These are phyloP conservation scores for Fraxinus floribunda DNA, from an alignment of 305 asterid species.

Conservation along the genomic window DNA sequence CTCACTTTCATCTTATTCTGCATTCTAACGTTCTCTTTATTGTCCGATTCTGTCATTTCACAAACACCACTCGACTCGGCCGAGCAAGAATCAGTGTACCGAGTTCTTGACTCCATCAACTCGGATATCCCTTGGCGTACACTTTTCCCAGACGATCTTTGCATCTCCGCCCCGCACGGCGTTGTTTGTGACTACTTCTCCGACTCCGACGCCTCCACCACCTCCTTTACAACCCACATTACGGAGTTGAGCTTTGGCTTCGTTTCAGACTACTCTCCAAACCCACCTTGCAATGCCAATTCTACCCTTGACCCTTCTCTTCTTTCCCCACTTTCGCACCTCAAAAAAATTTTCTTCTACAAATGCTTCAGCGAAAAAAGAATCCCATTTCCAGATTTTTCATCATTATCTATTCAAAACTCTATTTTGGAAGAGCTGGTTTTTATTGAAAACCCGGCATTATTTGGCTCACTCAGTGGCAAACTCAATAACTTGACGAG, in stretches of 20 bases:
- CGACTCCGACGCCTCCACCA: conserved; percentile 18
- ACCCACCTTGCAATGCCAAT: conserved; percentile 61
- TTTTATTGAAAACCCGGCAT: conserved; percentile 59
- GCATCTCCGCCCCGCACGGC: conserved; percentile 85
- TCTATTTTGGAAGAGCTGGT: conserved; percentile 53
- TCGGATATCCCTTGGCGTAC: conserved; percentile 68
- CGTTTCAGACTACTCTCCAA: conserved; percentile 75
- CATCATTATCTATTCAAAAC: conserved; percentile 19
- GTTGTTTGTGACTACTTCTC: conserved; percentile 65
- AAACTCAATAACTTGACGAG: conserved; percentile 33
- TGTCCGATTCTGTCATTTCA: conserved; percentile 30
- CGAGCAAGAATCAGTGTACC: conserved; percentile 78
- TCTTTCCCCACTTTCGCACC: conserved; percentile 43
- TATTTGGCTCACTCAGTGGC: conserved; percentile 48
- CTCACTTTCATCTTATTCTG: conserved; percentile 11
- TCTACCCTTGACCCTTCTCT: conserved; percentile 51
- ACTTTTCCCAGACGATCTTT: conserved; percentile 69
- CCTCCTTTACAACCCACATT: conserved; percentile 40
- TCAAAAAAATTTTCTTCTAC: conserved; percentile 68
- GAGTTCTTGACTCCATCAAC: conserved; percentile 58
- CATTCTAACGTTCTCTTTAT: conserved; percentile 1
- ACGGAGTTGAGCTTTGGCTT: conserved; percentile 76
- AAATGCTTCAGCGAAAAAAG: conserved; percentile 49
- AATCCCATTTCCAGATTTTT: conserved; percentile 52
- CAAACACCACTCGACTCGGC: conserved; percentile 57